Base-by-base conservation (phyloP, 257 asterid genomes). In the Leptodermis oblonga region DNA sequence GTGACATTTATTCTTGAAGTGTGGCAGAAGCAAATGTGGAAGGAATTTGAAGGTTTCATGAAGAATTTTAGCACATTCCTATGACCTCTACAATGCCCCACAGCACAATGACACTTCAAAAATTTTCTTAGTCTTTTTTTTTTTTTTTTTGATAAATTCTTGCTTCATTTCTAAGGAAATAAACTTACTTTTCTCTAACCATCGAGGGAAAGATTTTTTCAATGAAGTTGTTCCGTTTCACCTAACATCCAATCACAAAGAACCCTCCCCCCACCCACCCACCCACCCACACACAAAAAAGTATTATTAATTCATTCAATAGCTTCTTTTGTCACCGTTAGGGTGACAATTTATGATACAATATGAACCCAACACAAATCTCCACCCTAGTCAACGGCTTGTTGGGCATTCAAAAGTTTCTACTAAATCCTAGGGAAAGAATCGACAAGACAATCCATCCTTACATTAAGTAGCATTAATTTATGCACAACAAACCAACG, bases 11-110 rank as follows among this genome's bases (percentile, higher is more conserved):
- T 71, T 39, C 75, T 63, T 71, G 62, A 67, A 71, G 74, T 71
- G 60, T 63, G 58, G 68, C 49, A 20, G 60, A 71, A 78, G 79
- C n/a, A 52, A 78, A 66, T 61, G 26, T n/a, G 42, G 17, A 22
- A 62, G 55, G 55, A 25, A 25, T 49, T 49, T 20, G 22, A 25
- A 49, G 18, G 55, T 49, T 49, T 12, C 18, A 49, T 51, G 12
- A 4, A 30, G 59, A 52, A 52, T 34, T 54, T 56, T 25, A 41
- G 60, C 31, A 62, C 31, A 23, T 63, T 31, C 66, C 65, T 15
- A 28, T 18, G 15, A 34, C 58, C 70, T 30, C 22, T 5, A 23
- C 39, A 41, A 39, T 26, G 62, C 46, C 33, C 59, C 49, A 28
- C 28, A 20, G n/a, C 12, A n/a, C 7, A 30, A 70, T 43, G 33